These are phyloP conservation scores for Candida ponderosae DNA, from an alignment of 805 yeast genomes.

Conservation along the genomic window DNA sequence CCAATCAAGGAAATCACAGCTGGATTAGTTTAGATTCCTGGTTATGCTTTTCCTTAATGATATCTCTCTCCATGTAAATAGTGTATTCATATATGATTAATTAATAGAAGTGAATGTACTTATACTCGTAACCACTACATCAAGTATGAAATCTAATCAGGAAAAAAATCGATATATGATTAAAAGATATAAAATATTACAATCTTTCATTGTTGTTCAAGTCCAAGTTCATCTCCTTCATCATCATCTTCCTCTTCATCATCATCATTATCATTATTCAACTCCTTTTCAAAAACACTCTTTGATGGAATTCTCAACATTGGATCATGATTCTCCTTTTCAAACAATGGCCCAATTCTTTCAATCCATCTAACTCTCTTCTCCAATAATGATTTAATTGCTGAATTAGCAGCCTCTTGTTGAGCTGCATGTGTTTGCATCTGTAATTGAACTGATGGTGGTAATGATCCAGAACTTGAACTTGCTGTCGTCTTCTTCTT, in stretches of 20 bases:
- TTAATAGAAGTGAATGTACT: too few relatives aligned
- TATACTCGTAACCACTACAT: too few relatives aligned
- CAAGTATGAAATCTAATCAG: too few relatives aligned
- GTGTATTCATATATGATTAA: not conserved
- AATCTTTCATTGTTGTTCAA: constrained; percentile 8
- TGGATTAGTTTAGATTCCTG: constrained; percentile 27
- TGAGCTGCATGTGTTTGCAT: constrained; percentile 31
- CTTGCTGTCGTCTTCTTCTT: constrained; percentile 25
- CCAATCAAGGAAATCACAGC: constrained; percentile 52
- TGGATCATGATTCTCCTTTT: constrained; percentile 40
- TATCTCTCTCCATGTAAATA: not conserved
- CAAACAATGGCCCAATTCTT: constrained; percentile 82
- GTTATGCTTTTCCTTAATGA: too few relatives aligned
- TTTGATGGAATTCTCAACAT: constrained; percentile 73
- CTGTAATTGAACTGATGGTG: constrained; percentile 23
- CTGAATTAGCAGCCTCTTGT: constrained; percentile 69
- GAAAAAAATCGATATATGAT: too few relatives aligned
- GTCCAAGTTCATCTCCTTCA: constrained; percentile 24
- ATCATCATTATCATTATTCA: constrained; percentile 28
- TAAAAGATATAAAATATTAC: not conserved
- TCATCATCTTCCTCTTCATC: constrained; percentile 35
- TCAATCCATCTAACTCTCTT: constrained; percentile 85
- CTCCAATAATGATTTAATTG: constrained; percentile 71
- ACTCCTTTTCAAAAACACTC: constrained; percentile 41
- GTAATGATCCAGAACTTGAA: constrained; percentile 16